These are phyloP conservation scores for Cercospora sesami DNA, from an alignment of 2,329 filamentous ascomycete genomes.

Conservation along the genomic window DNA sequence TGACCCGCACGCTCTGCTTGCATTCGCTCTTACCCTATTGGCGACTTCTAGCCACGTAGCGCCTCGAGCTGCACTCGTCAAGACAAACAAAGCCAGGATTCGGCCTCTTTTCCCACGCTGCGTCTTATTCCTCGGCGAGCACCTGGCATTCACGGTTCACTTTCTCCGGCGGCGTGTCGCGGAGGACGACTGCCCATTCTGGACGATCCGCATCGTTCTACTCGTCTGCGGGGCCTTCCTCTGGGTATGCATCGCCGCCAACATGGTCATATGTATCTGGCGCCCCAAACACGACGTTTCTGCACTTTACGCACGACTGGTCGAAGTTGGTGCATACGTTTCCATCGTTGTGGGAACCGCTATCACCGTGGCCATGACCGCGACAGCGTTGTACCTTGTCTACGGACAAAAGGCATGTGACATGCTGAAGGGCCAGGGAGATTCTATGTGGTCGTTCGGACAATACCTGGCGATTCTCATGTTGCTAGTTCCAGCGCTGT, in stretches of 20 bases:
- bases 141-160: not conserved
- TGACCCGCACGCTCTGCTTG: conserved; percentile 1
- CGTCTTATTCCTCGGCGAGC: not conserved
- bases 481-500: not conserved
- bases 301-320: not conserved
- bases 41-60: not conserved
- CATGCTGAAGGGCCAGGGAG: not conserved
- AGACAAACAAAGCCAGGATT: not conserved
- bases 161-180: not conserved
- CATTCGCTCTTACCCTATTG: not conserved
- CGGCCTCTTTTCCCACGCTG: not conserved
- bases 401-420: not conserved
- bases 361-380: not conserved
- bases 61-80: not conserved
- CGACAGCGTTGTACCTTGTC: not conserved
- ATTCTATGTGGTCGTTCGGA: not conserved
- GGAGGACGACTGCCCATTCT: not conserved
- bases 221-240: not conserved
- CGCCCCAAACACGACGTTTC: not conserved
- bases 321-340: not conserved
- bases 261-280: not conserved
- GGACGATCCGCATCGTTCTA: not conserved
- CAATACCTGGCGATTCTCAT: not conserved
- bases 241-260: not conserved
- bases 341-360: not conserved